Percentiles rank a stretch among this genome's conserved stretches.
phyloP scores from a whole-genome alignment of 2,329 filamentous ascomycete genomes.

The Aspergillus pseudoglaucus region DNA sequence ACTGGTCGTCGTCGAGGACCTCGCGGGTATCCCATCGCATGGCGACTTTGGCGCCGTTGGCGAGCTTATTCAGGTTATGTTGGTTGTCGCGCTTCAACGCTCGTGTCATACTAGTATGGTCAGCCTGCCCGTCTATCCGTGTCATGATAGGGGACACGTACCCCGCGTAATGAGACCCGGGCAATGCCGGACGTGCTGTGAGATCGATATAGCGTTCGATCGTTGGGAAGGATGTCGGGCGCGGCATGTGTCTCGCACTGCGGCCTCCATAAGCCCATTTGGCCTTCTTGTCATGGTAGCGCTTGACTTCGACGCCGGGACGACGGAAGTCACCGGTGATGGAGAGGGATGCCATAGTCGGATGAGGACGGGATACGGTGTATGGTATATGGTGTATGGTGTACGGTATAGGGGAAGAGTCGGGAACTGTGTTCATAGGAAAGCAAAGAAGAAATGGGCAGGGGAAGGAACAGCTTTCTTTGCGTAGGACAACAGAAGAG shows the following conservation, averaged over 20 bases:
- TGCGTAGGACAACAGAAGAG: too few relatives aligned
- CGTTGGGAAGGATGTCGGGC: constrained; percentile 8
- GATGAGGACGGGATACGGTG: not conserved
- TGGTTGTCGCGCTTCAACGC: constrained; percentile 7
- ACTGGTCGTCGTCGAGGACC: constrained; percentile 17
- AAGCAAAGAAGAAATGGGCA: not conserved
- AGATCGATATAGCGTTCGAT: constrained; percentile 10
- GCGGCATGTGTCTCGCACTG: constrained; percentile 2
- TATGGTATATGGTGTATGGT: not conserved
- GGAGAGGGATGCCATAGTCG: constrained; percentile 29
- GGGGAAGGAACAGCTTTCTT: too few relatives aligned
- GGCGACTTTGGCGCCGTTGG: constrained; percentile 14
- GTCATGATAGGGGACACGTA: not conserved
- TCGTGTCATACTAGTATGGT: not conserved
- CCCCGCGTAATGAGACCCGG: constrained; percentile 2
- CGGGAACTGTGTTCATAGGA: not conserved
- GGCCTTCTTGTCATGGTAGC: constrained; percentile 32
- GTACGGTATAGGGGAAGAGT: not conserved
- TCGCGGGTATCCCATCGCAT: constrained; percentile 30
- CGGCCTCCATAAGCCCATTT: constrained; percentile 36
- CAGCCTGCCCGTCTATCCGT: not conserved
- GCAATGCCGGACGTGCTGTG: constrained; percentile 5
- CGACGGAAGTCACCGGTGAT: constrained; percentile 49
- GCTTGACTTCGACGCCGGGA: constrained; percentile 44
- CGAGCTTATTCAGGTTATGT: constrained; percentile 11